Evolutionary conservation across 306 rosid species (phyloP).

Genomic region (Astragalus glycyphyllos): DNA sequence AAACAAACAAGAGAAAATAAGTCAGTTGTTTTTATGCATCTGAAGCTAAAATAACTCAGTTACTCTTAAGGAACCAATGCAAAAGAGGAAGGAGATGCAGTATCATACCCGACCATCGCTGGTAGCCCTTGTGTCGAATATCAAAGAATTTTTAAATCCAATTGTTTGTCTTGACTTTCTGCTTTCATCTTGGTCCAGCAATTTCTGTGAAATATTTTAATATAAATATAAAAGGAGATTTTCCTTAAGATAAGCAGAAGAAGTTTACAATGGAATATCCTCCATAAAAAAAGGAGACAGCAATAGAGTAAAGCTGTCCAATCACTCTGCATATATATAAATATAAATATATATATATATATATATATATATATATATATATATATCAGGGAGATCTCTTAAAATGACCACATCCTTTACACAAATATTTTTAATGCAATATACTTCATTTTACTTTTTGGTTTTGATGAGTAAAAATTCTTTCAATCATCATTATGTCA

Average conservation of each 20-base stretch:
- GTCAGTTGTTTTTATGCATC: conserved; percentile 25
- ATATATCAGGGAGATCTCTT: conserved; percentile 8
- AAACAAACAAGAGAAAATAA: conserved; percentile 40
- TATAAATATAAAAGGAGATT: conserved; percentile 2
- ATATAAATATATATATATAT: conserved; percentile 36
- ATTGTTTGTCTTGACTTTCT: conserved; percentile 74
- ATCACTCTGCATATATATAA: conserved; percentile 18
- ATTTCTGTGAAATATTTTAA: conserved; percentile 57
- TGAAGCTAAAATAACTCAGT: conserved; percentile 15
- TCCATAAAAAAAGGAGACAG: conserved; percentile 6
- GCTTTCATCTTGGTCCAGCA: conserved; percentile 76
- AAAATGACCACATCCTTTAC: conserved; percentile 3
- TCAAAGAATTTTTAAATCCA: conserved; percentile 93
- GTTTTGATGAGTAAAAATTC: conserved; percentile 11
- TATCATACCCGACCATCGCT: conserved; percentile 93
- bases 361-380: conserved; percentile 37
- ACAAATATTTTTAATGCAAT: conserved; percentile 33
- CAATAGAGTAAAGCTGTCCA: conserved; percentile 18
- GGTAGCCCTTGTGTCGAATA: conserved; percentile 81
- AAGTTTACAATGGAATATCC: conserved; percentile 29
- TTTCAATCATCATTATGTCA: conserved; percentile 19
- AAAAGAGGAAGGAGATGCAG: conserved; percentile 40
- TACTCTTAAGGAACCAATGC: conserved; percentile 8
- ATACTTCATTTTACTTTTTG: conserved; percentile 32
- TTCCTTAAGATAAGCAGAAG: background rate